phyloP scores from a whole-genome alignment of 805 yeast genomes.

The Suhomyces sp. region DNA sequence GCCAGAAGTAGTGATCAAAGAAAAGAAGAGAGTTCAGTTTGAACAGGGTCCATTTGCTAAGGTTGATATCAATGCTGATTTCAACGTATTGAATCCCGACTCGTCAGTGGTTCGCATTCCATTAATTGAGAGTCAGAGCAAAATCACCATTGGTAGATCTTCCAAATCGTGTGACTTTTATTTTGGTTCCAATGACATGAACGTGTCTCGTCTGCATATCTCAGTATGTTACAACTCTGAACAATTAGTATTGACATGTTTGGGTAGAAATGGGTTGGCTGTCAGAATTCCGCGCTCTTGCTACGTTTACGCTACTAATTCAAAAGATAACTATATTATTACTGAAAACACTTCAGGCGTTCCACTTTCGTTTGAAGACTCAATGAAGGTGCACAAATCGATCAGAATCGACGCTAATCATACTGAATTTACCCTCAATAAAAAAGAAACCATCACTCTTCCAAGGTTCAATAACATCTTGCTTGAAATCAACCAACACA shows the following conservation, averaged over 20 bases:
- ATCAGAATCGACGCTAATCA: slow-evolving; percentile 39
- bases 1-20: slow-evolving; percentile 1
- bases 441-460: slow-evolving; percentile 60
- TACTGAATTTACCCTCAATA: slow-evolving; percentile 56
- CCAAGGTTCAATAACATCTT: slow-evolving; percentile 62
- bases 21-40: slow-evolving; percentile 11
- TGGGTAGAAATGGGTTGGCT: slow-evolving; percentile 79
- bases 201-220: slow-evolving; percentile 68
- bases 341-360: slow-evolving; percentile 21
- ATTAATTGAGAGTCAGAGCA: slow-evolving; percentile 36
- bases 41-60: slow-evolving; percentile 3
- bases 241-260: slow-evolving; percentile 58
- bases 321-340: slow-evolving; percentile 16
- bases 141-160: slow-evolving; percentile 63
- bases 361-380: slow-evolving; percentile 17
- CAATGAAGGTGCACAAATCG: slow-evolving; percentile 25
- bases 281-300: slow-evolving; percentile 58
- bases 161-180: slow-evolving; percentile 54
- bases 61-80: slow-evolving; percentile 29
- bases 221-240: slow-evolving; percentile 43
- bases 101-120: slow-evolving; percentile 33
- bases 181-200: slow-evolving; percentile 48
- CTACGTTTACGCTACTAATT: slow-evolving; percentile 24
- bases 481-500: slow-evolving; percentile 69
- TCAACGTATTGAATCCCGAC: slow-evolving; percentile 35